These are phyloP conservation scores for Stentor coeruleus DNA, from an alignment of 73 alveolate species.

Conservation along the genomic window DNA sequence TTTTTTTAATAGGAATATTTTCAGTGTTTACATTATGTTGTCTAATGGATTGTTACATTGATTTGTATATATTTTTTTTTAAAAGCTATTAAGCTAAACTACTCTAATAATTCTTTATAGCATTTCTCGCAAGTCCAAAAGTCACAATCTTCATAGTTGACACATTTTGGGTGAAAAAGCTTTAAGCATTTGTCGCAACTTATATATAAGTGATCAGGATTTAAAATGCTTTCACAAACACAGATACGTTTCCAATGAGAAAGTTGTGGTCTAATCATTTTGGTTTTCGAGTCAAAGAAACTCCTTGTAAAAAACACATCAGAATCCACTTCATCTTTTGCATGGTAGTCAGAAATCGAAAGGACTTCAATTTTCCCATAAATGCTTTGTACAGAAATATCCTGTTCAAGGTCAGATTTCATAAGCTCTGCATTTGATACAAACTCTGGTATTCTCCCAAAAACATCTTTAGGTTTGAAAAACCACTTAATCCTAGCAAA, in stretches of 20 bases:
- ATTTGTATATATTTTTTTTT: too few species aligned
- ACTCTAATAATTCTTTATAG: too few species aligned
- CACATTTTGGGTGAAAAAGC: constrained; percentile 88
- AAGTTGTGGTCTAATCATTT: constrained; percentile 69
- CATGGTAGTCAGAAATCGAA: constrained; percentile 77
- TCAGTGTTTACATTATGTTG: too few species aligned
- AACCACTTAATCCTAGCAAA: neutral
- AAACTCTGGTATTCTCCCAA: neutral
- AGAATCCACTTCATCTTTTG: constrained; percentile 60
- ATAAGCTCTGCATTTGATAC: constrained; percentile 11
- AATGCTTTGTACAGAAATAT: constrained; percentile 1
- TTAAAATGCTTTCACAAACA: constrained; percentile 74
- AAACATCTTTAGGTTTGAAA: constrained; percentile 23
- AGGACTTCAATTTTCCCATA: constrained; percentile 56
- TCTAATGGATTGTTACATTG: too few species aligned
- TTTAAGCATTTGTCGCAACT: constrained; percentile 83
- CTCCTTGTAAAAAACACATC: constrained; percentile 77
- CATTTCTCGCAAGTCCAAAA: too few species aligned
- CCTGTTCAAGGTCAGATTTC: constrained; percentile 17
- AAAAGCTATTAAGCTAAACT: too few species aligned
- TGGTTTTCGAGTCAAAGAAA: constrained; percentile 56
- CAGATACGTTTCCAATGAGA: constrained; percentile 82
- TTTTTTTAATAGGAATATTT: too few species aligned
- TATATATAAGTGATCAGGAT: constrained; percentile 84
- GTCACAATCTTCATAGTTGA: constrained; percentile 67